Evolutionary conservation across 2,329 filamentous ascomycete genomes (phyloP), one percentile per base, ranked within the genome.

Genomic region (Drechslerella coelobrocha): DNA sequence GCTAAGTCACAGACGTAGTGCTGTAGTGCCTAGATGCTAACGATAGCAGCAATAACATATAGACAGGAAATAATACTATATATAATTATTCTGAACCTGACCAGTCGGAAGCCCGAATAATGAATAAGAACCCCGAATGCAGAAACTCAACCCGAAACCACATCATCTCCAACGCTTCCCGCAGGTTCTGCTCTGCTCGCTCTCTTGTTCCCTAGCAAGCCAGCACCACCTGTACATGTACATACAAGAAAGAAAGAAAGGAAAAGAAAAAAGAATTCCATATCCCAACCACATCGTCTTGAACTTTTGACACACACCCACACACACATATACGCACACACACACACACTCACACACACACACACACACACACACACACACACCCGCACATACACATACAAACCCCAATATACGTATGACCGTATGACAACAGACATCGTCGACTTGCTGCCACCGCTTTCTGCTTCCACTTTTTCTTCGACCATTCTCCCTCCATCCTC

Each of bases 81-180:
- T 39, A 39, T 39, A 39, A 14, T 39, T 39, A 39, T 39, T 39
- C 12, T 39, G 34, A 39, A 14, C 34, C 34, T 39, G 34, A 39
- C 34, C 34, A 39, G 34, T 39, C 34, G 34, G 34, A 39, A 39
- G 34, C 34, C 34, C 34, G 12, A 39, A 39, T 39, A 61, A 68
- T 56, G 55, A 61, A 61, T 56, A 26, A 56, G 17, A 60, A 21
- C 41, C 53, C 63, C 63, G 55, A 68, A 68, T 61, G 51, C 27
- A 68, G 63, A 60, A 68, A 50, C 56, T 68, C 63, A 55, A 54
- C 50, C 63, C 63, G 63, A 68, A 48, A 21, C 45, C 21, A 59
- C 17, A 19, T 10, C 31, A 61, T 60, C 43, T 41, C 31, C 56
- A 61, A 52, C 54, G 61, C 61, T 57, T 52, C 34, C 45, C 24